Evolutionary conservation across 352 stramenopile species (phyloP).

Genomic region (Elongisporangium prolatum): DNA sequence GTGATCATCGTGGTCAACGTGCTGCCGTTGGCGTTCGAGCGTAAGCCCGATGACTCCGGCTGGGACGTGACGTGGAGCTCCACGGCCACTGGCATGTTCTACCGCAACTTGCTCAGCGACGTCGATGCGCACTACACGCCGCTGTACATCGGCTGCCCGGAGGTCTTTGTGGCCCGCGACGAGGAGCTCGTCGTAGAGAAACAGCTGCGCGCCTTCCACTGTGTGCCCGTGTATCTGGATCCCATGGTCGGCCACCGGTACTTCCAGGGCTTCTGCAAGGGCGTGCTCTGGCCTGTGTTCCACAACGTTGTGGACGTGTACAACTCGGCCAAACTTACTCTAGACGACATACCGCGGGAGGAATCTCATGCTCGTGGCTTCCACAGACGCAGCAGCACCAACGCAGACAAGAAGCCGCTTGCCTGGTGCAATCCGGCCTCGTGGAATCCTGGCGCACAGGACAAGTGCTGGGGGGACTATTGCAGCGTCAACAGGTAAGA

Average conservation of each 20-base stretch:
- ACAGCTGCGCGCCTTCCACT: slow-evolving; percentile 87
- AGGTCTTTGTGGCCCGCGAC: slow-evolving; percentile 58
- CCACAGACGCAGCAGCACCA: slow-evolving; percentile 2
- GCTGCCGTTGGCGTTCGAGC: slow-evolving; percentile 67
- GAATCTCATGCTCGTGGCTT: not conserved
- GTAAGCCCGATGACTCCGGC: slow-evolving; percentile 28
- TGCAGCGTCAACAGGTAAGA: slow-evolving; percentile 60
- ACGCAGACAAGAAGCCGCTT: slow-evolving; percentile 13
- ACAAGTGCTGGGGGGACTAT: slow-evolving; percentile 76
- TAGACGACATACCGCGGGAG: slow-evolving; percentile 30
- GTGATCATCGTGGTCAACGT: slow-evolving; percentile 82
- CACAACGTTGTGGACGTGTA: slow-evolving; percentile 98
- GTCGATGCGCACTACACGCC: slow-evolving; percentile 39
- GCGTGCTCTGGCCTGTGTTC: slow-evolving; percentile 96
- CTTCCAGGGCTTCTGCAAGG: slow-evolving; percentile 96
- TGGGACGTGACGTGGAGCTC: slow-evolving; percentile 73
- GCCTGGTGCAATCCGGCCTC: slow-evolving; percentile 59
- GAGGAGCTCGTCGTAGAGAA: slow-evolving; percentile 68
- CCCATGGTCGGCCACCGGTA: slow-evolving; percentile 76
- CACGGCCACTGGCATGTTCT: slow-evolving; percentile 69
- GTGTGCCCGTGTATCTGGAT: slow-evolving; percentile 94
- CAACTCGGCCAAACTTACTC: slow-evolving; percentile 62
- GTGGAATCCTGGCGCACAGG: slow-evolving; percentile 76
- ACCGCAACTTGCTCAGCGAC: slow-evolving; percentile 60
- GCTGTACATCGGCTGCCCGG: slow-evolving; percentile 69